Percentiles rank a stretch among this genome's conserved stretches.
These are phyloP conservation scores for Microthlaspi erraticum DNA, from an alignment of 345 rosid genomes.

Conservation along the genomic window DNA sequence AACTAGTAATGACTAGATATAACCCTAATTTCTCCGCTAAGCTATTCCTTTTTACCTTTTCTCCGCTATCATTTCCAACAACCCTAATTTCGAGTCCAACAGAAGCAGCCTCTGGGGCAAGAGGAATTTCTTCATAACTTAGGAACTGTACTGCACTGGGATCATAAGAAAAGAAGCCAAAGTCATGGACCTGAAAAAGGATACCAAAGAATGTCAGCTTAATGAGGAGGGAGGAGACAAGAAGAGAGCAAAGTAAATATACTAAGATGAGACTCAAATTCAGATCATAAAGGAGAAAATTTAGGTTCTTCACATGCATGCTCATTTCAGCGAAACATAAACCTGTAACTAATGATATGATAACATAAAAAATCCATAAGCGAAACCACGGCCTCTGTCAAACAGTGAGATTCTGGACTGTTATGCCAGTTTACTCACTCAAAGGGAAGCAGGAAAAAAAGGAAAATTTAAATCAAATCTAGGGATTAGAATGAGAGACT, in stretches of 20 bases:
- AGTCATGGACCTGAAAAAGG: conserved; percentile 84
- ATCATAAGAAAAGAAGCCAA: conserved; percentile 92
- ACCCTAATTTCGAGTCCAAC: conserved; percentile 97
- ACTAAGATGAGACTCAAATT: not conserved
- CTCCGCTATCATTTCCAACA: conserved; percentile 97
- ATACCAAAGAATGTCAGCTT: conserved; percentile 39
- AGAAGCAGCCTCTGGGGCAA: conserved; percentile 89
- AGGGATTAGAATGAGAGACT: conserved; percentile 37
- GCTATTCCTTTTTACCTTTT: conserved; percentile 75
- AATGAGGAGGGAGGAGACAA: conserved; percentile 4
- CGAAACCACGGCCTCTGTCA: not conserved
- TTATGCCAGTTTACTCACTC: not conserved
- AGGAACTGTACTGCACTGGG: conserved; percentile 76
- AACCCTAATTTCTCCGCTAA: no score
- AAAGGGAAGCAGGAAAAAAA: conserved; percentile 2
- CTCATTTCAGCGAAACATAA: conserved; percentile 11
- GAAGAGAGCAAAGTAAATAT: conserved; percentile 13
- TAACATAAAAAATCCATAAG: conserved; percentile 13
- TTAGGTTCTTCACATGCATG: conserved; percentile 14
- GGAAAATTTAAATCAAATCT: not conserved
- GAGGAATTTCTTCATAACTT: conserved; percentile 93
- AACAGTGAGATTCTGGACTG: not conserved
- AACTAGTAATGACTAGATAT: not conserved
- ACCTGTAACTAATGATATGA: not conserved
- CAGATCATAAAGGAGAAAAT: not conserved